phyloP scores from a whole-genome alignment of 1,284 basidiomycete species.

The Schizopora paradoxa region DNA sequence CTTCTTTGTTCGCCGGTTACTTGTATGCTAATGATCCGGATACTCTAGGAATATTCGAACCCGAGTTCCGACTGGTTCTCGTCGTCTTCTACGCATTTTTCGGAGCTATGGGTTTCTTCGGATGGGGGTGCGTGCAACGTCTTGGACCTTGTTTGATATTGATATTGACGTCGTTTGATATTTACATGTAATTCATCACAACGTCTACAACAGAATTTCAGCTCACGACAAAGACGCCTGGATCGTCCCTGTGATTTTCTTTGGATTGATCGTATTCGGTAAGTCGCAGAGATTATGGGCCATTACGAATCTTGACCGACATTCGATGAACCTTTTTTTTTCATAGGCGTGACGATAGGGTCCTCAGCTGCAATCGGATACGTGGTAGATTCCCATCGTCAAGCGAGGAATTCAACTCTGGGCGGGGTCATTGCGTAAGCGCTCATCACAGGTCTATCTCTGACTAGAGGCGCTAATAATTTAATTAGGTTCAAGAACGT shows the following conservation, averaged over 20 bases:
- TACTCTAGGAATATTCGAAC: slow-evolving; percentile 13
- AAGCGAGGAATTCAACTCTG: slow-evolving; percentile 20
- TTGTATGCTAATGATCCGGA: background rate
- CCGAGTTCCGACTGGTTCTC: slow-evolving; percentile 21
- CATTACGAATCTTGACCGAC: background rate
- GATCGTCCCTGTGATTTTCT: slow-evolving; percentile 23
- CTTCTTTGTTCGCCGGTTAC: background rate
- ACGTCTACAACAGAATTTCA: slow-evolving; percentile 9
- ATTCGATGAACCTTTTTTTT: no score
- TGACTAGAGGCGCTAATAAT: slow-evolving; percentile 5
- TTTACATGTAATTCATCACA: background rate
- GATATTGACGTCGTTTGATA: no score
- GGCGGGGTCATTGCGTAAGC: slow-evolving; percentile 20
- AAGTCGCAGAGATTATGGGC: slow-evolving; percentile 10
- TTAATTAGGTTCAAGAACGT: slow-evolving; percentile 19
- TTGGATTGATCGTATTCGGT: slow-evolving; percentile 22
- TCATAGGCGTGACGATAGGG: slow-evolving; percentile 19
- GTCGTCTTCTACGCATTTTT: slow-evolving; percentile 22
- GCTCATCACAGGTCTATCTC: background rate
- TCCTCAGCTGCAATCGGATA: slow-evolving; percentile 22
- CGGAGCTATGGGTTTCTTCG: slow-evolving; percentile 21
- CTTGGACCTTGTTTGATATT: no score
- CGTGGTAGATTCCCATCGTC: slow-evolving; percentile 22
- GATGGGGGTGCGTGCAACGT: slow-evolving; percentile 19
- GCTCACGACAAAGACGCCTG: slow-evolving; percentile 20